phyloP scores from a whole-genome alignment of 257 asterid genomes.

The Jaltomata sinuosa region DNA sequence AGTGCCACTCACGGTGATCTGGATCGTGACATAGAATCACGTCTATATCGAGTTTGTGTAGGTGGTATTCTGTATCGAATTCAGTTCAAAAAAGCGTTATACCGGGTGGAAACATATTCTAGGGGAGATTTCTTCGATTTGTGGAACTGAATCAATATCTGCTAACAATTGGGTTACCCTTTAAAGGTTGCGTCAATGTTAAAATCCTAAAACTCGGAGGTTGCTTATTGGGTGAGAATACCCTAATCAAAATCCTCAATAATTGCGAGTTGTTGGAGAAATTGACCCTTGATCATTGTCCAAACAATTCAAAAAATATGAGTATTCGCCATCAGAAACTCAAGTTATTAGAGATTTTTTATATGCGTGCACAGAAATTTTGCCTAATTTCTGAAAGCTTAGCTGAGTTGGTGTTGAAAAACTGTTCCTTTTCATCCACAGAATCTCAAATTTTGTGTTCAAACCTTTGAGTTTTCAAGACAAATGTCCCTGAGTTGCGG shows the following conservation, averaged over 20 bases:
- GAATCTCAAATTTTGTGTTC: background rate
- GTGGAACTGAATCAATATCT: background rate
- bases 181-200: background rate
- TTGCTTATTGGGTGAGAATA: background rate
- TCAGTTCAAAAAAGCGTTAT: background rate
- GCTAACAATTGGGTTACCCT: background rate
- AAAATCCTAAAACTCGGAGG: background rate
- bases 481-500: background rate
- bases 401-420: background rate
- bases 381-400: background rate
- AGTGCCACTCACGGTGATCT: too few relatives aligned
- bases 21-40: too few relatives aligned
- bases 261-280: background rate
- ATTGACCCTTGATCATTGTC: background rate
- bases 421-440: background rate
- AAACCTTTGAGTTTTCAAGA: background rate
- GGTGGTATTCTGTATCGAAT: background rate
- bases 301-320: background rate
- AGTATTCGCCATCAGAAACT: background rate
- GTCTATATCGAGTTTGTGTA: too few relatives aligned
- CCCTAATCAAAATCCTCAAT: background rate
- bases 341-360: background rate
- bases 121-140: background rate
- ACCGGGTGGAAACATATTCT: background rate
- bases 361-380: background rate